Evolutionary conservation across 2,329 filamentous ascomycete genomes (phyloP).

Genomic region (Fusarium sp.): DNA sequence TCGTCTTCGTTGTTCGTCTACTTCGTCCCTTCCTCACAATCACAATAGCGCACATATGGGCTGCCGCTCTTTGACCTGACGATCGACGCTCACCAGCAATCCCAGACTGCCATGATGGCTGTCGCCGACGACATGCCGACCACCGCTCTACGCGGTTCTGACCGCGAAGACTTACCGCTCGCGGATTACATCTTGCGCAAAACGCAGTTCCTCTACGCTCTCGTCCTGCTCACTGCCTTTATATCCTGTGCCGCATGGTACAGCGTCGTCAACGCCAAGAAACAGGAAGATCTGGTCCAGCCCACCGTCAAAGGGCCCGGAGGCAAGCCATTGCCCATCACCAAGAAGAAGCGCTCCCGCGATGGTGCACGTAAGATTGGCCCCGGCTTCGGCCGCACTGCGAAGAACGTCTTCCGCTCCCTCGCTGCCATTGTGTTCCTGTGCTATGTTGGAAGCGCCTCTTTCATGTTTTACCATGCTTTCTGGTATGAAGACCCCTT

Average conservation of each 20-base stretch:
- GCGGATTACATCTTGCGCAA: slow-evolving; percentile 59
- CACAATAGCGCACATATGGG: slow-evolving; percentile 38
- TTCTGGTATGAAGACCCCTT: slow-evolving; percentile 61
- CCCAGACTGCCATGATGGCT: slow-evolving; percentile 52
- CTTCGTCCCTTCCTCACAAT: slow-evolving; percentile 22
- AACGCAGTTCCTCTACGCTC: slow-evolving; percentile 64
- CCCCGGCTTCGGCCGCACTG: slow-evolving; percentile 71
- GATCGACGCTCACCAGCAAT: slow-evolving; percentile 38
- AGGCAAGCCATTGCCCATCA: slow-evolving; percentile 84
- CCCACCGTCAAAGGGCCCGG: slow-evolving; percentile 79
- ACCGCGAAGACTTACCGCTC: slow-evolving; percentile 39
- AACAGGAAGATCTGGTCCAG: slow-evolving; percentile 59
- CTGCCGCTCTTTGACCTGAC: slow-evolving; percentile 39
- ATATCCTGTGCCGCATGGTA: slow-evolving; percentile 63
- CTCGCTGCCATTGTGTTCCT: slow-evolving; percentile 77
- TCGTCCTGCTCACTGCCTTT: slow-evolving; percentile 65
- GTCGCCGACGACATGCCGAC: slow-evolving; percentile 48
- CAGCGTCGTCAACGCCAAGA: slow-evolving; percentile 64
- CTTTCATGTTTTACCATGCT: slow-evolving; percentile 79
- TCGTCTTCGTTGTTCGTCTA: slow-evolving; percentile 16
- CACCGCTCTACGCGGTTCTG: slow-evolving; percentile 40
- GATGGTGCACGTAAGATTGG: slow-evolving; percentile 58
- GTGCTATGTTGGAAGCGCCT: slow-evolving; percentile 81
- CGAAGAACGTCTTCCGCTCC: slow-evolving; percentile 81
- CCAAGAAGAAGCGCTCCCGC: slow-evolving; percentile 66